Conservation (phyloP, 2,329 filamentous ascomycete species). For the Dissoconium aciculare region DNA sequence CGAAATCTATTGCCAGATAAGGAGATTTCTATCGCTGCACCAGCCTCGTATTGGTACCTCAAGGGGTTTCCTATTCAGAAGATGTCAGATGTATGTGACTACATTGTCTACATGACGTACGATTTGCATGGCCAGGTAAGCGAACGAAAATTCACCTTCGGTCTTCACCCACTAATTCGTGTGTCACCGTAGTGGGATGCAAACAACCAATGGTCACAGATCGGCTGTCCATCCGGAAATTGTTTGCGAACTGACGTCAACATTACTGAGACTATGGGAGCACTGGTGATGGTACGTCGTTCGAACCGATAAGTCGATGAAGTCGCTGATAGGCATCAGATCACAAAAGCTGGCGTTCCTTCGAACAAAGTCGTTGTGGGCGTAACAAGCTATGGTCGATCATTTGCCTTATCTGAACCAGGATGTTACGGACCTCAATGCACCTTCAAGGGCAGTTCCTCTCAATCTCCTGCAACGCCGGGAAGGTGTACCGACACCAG, state of each 20-base stretch:
- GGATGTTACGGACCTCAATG: conserved; percentile 17
- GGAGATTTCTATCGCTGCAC: background rate
- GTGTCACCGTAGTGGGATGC: too few species aligned
- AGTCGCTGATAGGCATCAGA: too few species aligned
- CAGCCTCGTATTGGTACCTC: background rate
- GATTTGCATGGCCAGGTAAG: background rate
- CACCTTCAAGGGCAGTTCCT: conserved; percentile 10
- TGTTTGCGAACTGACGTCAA: conserved; percentile 21
- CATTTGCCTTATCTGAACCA: conserved; percentile 25
- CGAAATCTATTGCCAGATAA: background rate
- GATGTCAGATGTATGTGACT: background rate
- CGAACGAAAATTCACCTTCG: too few species aligned
- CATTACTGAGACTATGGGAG: conserved; percentile 12
- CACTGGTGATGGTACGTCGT: conserved; percentile 13
- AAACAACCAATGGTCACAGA: background rate
- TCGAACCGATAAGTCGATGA: too few species aligned
- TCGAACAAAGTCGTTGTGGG: conserved; percentile 23
- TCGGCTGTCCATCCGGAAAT: background rate
- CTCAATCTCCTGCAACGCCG: conserved; percentile 3
- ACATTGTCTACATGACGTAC: background rate
- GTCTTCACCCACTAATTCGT: too few species aligned
- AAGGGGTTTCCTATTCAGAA: background rate
- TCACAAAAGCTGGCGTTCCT: conserved; percentile 11
- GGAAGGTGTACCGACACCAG: conserved; percentile 2
- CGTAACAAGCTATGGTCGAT: conserved; percentile 23